These are phyloP conservation scores for Aspergillus fumigatus DNA, from an alignment of 2,329 filamentous ascomycete genomes.

Conservation along the genomic window DNA sequence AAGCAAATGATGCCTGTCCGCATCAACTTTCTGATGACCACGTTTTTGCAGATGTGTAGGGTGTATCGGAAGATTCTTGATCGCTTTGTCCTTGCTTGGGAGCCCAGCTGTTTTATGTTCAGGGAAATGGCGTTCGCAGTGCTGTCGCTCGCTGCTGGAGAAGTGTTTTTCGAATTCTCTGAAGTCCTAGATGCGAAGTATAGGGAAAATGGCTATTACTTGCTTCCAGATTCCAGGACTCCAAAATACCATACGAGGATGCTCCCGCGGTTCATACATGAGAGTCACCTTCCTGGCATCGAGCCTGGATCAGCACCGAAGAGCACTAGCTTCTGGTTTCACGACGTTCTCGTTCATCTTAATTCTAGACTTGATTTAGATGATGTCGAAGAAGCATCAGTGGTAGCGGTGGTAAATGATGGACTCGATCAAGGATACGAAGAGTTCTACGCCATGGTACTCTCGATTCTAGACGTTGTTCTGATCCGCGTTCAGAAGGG, in stretches of 20 bases:
- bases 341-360: constrained; percentile 12
- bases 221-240: constrained; percentile 1
- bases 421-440: constrained; percentile 10
- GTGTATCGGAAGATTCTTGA: constrained; percentile 8
- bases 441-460: constrained; percentile 14
- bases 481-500: constrained; percentile 9
- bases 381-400: constrained; percentile 12
- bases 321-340: constrained; percentile 12
- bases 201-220: constrained; percentile 11
- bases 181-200: constrained; percentile 7
- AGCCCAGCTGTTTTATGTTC: constrained; percentile 9
- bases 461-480: constrained; percentile 15
- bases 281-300: constrained; percentile 11
- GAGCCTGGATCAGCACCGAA: constrained; percentile 14
- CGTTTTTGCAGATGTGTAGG: not conserved
- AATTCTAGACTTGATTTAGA: constrained; percentile 10
- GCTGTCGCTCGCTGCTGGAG: constrained; percentile 15
- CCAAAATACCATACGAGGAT: constrained; percentile 1
- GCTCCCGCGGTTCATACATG: constrained; percentile 13
- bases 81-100: constrained; percentile 8
- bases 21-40: constrained; percentile 3
- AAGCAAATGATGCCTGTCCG: not conserved
- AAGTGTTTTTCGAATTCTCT: constrained; percentile 6
- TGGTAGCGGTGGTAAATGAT: constrained; percentile 9
- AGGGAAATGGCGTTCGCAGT: constrained; percentile 15